phyloP scores from a whole-genome alignment of 176 grass and related monocot species.

The Puccinellia tenuiflora region DNA sequence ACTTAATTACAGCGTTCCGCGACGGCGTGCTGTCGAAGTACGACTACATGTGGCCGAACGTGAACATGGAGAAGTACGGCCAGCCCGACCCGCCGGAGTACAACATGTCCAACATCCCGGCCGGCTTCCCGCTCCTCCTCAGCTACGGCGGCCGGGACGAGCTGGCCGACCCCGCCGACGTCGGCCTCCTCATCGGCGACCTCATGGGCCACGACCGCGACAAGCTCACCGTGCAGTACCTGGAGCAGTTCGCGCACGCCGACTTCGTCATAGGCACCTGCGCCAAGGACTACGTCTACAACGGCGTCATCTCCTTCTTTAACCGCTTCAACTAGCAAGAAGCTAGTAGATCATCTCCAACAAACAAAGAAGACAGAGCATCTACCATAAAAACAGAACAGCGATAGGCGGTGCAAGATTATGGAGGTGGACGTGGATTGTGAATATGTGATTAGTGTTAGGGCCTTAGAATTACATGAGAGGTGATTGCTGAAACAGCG shows the following conservation, averaged over 20 bases:
- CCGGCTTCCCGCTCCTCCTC: constrained; percentile 58
- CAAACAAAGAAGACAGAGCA: not conserved
- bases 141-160: constrained; percentile 74
- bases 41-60: constrained; percentile 38
- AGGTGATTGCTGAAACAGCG: not conserved
- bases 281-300: constrained; percentile 67
- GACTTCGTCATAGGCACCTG: constrained; percentile 72
- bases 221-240: constrained; percentile 57
- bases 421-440: not conserved
- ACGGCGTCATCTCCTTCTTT: constrained; percentile 53
- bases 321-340: constrained; percentile 25
- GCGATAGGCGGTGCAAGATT: not conserved
- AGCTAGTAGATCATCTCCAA: not conserved
- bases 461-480: not conserved
- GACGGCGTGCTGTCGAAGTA: constrained; percentile 67
- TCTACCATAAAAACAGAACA: not conserved
- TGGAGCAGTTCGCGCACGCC: constrained; percentile 60
- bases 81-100: constrained; percentile 52
- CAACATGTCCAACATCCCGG: constrained; percentile 50
- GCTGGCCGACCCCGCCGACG: constrained; percentile 55
- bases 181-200: constrained; percentile 42
- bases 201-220: constrained; percentile 40
- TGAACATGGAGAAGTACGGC: constrained; percentile 58
- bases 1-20: constrained; percentile 51
- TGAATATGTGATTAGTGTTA: not conserved